phyloP scores from a whole-genome alignment of 2,329 filamentous ascomycete genomes.

The Trichoderma pleuroti region DNA sequence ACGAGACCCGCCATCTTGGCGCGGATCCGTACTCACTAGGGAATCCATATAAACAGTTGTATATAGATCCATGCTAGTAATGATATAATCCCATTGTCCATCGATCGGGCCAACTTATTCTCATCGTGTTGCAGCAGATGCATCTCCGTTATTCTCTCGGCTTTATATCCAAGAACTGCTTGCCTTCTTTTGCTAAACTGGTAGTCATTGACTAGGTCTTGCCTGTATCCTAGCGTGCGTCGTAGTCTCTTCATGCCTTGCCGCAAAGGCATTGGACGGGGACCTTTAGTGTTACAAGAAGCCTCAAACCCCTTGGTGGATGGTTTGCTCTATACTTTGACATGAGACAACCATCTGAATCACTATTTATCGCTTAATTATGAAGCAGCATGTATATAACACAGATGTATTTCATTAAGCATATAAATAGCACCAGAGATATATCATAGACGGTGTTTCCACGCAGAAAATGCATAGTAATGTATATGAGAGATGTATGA shows the following conservation, averaged over 20 bases:
- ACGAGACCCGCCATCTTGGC: not conserved
- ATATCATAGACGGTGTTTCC: not conserved
- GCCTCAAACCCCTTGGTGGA: not conserved
- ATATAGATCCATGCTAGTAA: not conserved
- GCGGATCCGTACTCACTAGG: not conserved
- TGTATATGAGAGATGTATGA: not conserved
- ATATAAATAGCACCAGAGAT: not conserved
- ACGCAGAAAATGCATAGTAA: not conserved
- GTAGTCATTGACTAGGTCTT: not conserved
- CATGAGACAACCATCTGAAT: not conserved
- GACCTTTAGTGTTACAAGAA: not conserved
- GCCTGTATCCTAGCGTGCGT: not conserved
- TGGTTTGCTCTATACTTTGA: not conserved
- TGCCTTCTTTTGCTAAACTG: not conserved
- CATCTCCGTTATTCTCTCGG: not conserved
- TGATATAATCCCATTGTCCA: not conserved
- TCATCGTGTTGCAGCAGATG: not conserved
- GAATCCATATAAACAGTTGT: not conserved
- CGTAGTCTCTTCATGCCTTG: not conserved
- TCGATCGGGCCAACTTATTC: not conserved
- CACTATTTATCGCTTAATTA: not conserved
- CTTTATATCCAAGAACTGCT: not conserved
- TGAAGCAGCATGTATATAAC: not conserved
- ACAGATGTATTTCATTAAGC: not conserved
- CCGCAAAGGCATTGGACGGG: not conserved